These are phyloP conservation scores for Boletus subparvulus DNA, from an alignment of 768 basidiomycete genomes.

Conservation along the genomic window DNA sequence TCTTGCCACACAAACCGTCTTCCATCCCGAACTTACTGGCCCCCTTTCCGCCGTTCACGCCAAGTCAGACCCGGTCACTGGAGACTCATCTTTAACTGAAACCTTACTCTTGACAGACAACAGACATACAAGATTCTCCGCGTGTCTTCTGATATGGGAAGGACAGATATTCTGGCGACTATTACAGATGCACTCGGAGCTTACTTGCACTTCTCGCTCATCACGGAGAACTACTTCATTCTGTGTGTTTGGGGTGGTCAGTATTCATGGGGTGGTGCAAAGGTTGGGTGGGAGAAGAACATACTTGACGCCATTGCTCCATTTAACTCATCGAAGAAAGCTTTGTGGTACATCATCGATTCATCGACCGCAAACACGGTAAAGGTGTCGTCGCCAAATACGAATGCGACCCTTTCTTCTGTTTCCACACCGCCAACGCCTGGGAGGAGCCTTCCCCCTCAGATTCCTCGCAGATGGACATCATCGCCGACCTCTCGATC, in stretches of 20 bases:
- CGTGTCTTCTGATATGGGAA: conserved; percentile 30
- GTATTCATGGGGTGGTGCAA: conserved; percentile 28
- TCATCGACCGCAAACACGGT: conserved; percentile 37
- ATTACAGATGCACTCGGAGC: conserved; percentile 39
- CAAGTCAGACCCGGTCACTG: conserved; percentile 35
- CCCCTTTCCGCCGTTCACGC: conserved; percentile 37
- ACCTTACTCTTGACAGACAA: conserved; percentile 27
- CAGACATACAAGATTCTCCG: conserved; percentile 36
- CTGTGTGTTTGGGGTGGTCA: conserved; percentile 37
- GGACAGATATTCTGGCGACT: conserved; percentile 35
- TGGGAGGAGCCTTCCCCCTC: conserved; percentile 32
- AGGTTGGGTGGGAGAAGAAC: conserved; percentile 34
- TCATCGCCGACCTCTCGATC: conserved; percentile 37
- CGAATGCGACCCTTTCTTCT: conserved; percentile 38
- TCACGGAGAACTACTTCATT: conserved; percentile 39
- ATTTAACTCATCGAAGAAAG: conserved; percentile 30
- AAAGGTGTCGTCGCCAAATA: conserved; percentile 40
- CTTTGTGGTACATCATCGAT: conserved; percentile 40
- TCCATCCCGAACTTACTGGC: conserved; percentile 37
- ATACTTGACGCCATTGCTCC: conserved; percentile 33
- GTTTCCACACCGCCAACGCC: conserved; percentile 41
- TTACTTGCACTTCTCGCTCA: conserved; percentile 38
- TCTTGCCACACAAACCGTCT: conserved; percentile 23
- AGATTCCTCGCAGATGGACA: conserved; percentile 28
- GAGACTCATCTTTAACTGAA: conserved; percentile 38